Evolutionary conservation across 140 eudicot species (phyloP).

Genomic region (Oenanthe javanica): DNA sequence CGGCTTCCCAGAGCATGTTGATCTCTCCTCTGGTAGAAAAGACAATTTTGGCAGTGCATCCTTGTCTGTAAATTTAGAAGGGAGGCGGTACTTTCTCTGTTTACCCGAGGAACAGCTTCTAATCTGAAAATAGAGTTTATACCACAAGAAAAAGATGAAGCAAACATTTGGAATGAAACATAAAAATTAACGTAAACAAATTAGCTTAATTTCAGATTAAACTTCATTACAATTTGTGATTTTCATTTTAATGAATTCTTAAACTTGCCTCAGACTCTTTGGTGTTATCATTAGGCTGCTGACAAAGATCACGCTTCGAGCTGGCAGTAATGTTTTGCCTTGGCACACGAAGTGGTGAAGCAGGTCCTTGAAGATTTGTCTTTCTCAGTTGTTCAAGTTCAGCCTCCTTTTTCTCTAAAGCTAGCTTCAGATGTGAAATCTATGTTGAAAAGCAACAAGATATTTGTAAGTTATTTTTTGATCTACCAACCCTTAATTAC

Average conservation of each 20-base stretch:
- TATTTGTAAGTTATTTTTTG: conserved; percentile 3
- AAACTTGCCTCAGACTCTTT: conserved; percentile 49
- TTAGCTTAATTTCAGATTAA: neutral
- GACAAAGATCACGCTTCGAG: conserved; percentile 47
- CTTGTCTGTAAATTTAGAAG: conserved; percentile 61
- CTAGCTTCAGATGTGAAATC: conserved; percentile 65
- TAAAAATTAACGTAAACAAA: neutral
- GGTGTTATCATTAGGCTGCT: conserved; percentile 40
- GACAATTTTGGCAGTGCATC: conserved; percentile 66
- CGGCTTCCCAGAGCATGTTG: conserved; percentile 20
- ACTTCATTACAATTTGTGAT: neutral
- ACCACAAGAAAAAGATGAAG: neutral
- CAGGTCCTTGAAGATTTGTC: conserved; percentile 33
- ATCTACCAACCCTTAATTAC: neutral
- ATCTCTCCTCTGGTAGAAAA: conserved; percentile 53
- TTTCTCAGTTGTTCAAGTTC: conserved; percentile 66
- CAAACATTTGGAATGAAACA: neutral
- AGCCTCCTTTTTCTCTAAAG: conserved; percentile 81
- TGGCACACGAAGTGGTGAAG: conserved; percentile 59
- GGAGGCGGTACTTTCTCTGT: conserved; percentile 62
- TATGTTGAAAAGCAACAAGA: conserved; percentile 20
- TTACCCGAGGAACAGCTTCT: conserved; percentile 85
- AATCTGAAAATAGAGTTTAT: conserved; percentile 38
- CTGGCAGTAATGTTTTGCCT: conserved; percentile 33
- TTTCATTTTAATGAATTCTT: conserved; percentile 5